A percentile compares a stretch with the other conserved stretches of the same genome.
These are phyloP conservation scores for Aureoboletus auriporus DNA, from an alignment of 768 basidiomycete species.

Conservation along the genomic window DNA sequence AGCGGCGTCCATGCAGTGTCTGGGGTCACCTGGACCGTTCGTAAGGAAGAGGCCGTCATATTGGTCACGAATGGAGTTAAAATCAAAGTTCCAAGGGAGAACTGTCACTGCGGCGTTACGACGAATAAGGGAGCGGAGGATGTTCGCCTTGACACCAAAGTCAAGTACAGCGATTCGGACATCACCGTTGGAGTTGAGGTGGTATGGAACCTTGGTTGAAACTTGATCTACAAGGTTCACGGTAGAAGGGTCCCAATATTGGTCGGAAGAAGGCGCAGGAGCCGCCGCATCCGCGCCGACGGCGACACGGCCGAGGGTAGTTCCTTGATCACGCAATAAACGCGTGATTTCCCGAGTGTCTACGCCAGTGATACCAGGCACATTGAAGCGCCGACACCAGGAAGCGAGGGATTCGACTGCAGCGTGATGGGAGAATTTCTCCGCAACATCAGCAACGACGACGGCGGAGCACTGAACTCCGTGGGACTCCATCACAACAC, in stretches of 20 bases:
- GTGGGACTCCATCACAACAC: constrained; percentile 84
- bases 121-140: constrained; percentile 85
- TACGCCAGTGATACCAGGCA: constrained; percentile 95
- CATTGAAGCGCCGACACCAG: constrained; percentile 87
- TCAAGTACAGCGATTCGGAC: constrained; percentile 94
- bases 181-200: constrained; percentile 81
- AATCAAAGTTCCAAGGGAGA: constrained; percentile 96
- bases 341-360: constrained; percentile 96
- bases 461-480: constrained; percentile 90
- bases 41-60: constrained; percentile 95
- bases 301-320: constrained; percentile 89
- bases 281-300: constrained; percentile 67
- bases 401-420: constrained; percentile 90
- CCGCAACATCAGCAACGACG: constrained; percentile 91
- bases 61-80: constrained; percentile 84
- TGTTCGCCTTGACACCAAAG: constrained; percentile 98
- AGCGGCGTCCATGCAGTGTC: constrained; percentile 82
- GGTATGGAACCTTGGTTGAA: constrained; percentile 81
- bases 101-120: constrained; percentile 93
- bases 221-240: constrained; percentile 95
- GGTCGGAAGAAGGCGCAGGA: constrained; percentile 54
- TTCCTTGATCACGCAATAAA: constrained; percentile 93
- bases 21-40: constrained; percentile 96
- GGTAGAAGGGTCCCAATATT: constrained; percentile 88
- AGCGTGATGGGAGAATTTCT: constrained; percentile 90